These are phyloP conservation scores for Scytalidium lignicola DNA, from an alignment of 2,329 filamentous ascomycete species.

Conservation along the genomic window DNA sequence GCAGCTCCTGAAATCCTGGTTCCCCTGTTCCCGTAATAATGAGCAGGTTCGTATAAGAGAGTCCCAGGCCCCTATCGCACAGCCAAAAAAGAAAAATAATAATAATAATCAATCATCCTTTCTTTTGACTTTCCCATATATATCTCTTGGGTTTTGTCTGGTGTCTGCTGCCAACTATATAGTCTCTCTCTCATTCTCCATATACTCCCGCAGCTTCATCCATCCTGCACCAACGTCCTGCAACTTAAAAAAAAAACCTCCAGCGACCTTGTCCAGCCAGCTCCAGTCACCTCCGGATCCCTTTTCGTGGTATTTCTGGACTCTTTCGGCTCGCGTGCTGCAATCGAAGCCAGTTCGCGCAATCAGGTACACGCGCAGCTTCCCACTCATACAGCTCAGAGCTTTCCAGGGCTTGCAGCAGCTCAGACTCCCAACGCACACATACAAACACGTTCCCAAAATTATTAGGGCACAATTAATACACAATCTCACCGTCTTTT, in stretches of 20 bases:
- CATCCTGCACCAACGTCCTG: background rate
- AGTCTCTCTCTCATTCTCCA: background rate
- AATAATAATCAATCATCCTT: background rate
- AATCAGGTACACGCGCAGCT: background rate
- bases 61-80: background rate
- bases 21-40: background rate
- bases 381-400: background rate
- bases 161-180: background rate
- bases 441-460: background rate
- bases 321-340: background rate
- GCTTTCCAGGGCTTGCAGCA: background rate
- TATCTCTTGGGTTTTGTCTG: background rate
- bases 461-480: background rate
- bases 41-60: background rate
- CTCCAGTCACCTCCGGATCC: background rate
- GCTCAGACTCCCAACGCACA: background rate
- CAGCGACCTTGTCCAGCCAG: background rate
- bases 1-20: too few relatives aligned
- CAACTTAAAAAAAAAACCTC: too few relatives aligned
- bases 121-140: background rate
- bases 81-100: too few relatives aligned
- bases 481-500: background rate
- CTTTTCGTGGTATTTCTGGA: background rate
- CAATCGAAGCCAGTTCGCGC: background rate
- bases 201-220: background rate